phyloP scores from a whole-genome alignment of 306 rosid species.

The Senna tora region DNA sequence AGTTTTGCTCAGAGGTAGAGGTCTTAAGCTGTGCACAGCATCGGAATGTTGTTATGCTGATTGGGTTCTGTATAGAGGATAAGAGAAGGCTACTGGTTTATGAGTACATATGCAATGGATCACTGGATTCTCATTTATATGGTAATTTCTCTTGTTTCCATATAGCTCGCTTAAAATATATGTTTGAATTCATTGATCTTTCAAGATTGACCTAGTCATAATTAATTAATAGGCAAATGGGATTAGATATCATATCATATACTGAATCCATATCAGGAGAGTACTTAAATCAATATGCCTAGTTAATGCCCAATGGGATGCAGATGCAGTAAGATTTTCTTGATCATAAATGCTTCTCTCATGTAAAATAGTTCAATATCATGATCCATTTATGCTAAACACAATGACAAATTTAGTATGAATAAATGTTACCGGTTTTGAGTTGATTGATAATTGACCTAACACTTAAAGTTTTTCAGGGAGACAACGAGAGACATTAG shows the following conservation, averaged over 20 bases:
- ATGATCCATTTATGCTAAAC: neutral
- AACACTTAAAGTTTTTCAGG: slow-evolving; percentile 55
- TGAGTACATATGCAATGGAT: slow-evolving; percentile 95
- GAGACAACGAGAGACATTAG: slow-evolving; percentile 64
- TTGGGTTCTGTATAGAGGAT: slow-evolving; percentile 97
- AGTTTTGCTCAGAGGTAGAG: slow-evolving; percentile 97
- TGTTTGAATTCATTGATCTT: slow-evolving; percentile 15
- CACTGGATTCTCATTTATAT: slow-evolving; percentile 90
- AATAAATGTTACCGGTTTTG: neutral
- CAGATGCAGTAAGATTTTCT: neutral
- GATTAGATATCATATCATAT: slow-evolving; percentile 1
- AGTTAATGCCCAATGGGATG: no score
- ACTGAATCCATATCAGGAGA: neutral
- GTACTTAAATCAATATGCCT: neutral
- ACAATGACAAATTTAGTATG: neutral
- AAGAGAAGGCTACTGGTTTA: slow-evolving; percentile 89
- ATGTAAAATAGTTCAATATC: slow-evolving; percentile 9
- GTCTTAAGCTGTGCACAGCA: slow-evolving; percentile 99
- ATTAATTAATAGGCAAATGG: neutral
- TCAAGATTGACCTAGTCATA: slow-evolving; percentile 9
- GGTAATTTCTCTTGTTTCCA: slow-evolving; percentile 55
- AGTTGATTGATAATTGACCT: slow-evolving; percentile 36
- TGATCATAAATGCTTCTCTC: slow-evolving; percentile 1
- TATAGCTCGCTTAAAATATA: neutral
- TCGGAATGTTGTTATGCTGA: slow-evolving; percentile 95